Base-by-base conservation (phyloP, 2,329 filamentous ascomycete genomes). In the Cercospora zeina region DNA sequence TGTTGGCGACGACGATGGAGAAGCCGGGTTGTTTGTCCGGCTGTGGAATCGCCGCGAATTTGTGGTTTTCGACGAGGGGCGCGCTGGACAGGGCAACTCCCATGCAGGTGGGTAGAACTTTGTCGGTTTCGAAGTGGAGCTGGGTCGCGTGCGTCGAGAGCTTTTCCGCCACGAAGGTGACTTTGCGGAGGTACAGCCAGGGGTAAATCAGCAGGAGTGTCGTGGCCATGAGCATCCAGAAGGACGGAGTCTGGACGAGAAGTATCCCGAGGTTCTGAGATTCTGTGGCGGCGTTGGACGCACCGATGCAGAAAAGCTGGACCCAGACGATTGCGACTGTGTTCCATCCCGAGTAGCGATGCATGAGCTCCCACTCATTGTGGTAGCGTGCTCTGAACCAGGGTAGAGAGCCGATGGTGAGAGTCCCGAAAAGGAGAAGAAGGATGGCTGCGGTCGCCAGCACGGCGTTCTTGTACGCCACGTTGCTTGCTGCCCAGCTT, bases 261-360 rank as follows among this genome's bases (percentile, higher is more conserved):
- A 77, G 74, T 9, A 58, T 62, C 4, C 77, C 76, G 11, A 80
- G 67, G 3, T 72, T 68, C 39, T 73, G 31, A 19, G 55, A 30
- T 5, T 42, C 39, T 19, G 7, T 16, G 16, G 24, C 54, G 33
- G 61, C 24, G 13, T 73, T 61, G 19, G 74, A 72, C 13, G 69
- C 68, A 16, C 76, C 71, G n/a, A 77, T 73, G 37, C 79, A 73
- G 34, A 84, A 76, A 9, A 89, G 75, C 62, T 89, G 83, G 0
- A 77, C 80, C 83, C 89, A 89, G 71, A 92, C 87, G 33, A 91
- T 76, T 1, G 76, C 79, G 5, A 91, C 78, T 9, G 85, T 80
- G 10, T 82, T 79, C 89, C 89, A 92, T n/a, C 88, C 89, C 4
- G 82, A 82, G 73, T 89, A 91, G 53, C 89, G 87, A 75, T 92